phyloP scores from a whole-genome alignment of 2,329 filamentous ascomycete genomes.

The Coniochaeta prunicola region DNA sequence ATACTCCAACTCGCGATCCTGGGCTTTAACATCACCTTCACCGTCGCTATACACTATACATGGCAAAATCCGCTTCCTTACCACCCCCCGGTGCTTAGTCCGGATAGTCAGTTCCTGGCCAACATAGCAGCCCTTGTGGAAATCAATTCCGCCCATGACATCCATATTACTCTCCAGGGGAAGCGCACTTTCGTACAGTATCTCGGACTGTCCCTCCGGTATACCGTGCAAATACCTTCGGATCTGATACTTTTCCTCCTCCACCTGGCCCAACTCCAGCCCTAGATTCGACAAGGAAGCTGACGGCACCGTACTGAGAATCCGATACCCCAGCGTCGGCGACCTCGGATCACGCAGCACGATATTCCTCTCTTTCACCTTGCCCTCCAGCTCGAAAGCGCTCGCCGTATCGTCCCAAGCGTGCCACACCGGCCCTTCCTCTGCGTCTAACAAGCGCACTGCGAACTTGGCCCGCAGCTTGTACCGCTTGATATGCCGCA shows the following conservation, averaged over 20 bases:
- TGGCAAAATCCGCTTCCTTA: conserved; percentile 83
- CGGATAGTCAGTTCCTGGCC: conserved; percentile 95
- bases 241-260: conserved; percentile 60
- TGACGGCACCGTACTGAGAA: conserved; percentile 22
- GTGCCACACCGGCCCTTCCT: conserved; percentile 64
- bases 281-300: conserved; percentile 2
- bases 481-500: conserved; percentile 73
- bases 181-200: conserved; percentile 62
- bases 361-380: conserved; percentile 14
- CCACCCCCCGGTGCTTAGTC: conserved; percentile 88
- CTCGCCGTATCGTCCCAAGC: conserved; percentile 54
- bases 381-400: not conserved
- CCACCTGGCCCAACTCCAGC: conserved; percentile 24
- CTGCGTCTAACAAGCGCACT: conserved; percentile 56
- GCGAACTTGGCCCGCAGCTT: conserved; percentile 76
- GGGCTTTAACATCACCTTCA: conserved; percentile 25
- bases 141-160: conserved; percentile 77
- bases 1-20: conserved; percentile 39
- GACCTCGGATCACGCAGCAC: conserved; percentile 44
- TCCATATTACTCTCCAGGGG: conserved; percentile 90
- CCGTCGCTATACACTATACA: conserved; percentile 59
- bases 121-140: conserved; percentile 93
- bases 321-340: conserved; percentile 47
- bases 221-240: conserved; percentile 75
- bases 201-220: conserved; percentile 77